Evolutionary conservation across 106 monocot genomes (phyloP), one percentile per base, ranked within the genome.

Genomic region (Allium fistulosum): DNA sequence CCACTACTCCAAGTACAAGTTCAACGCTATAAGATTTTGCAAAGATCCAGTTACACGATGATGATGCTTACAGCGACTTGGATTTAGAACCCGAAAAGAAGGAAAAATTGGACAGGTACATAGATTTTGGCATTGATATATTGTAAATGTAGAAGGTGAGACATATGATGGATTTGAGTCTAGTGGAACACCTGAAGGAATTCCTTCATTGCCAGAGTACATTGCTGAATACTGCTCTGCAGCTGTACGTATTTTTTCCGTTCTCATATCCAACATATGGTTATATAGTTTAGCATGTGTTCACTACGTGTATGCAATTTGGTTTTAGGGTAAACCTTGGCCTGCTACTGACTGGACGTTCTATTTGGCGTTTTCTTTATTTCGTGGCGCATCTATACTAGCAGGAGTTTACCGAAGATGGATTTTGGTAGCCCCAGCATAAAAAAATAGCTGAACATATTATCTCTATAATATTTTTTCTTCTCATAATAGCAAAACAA

Each of bases 391-490:
- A 57, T 87, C 93, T 53, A 99, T 99, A 52, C 76, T 72, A 79
- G 99, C 93, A 61, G 99, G 99, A 83, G 85, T 99, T 52, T 87
- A 81, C 79, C 82, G 86, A 66, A 82, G 99, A 85, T 90, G 90
- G 90, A 90, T 70, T 52, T 46, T 82, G 93, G 99, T 99, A 93
- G 65, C 26, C 28, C 45, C 27, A 57, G 37, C 2, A 37, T 5
- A 37, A 37, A 37, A 37, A 37, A 37, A 1, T 37, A 37, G 37
- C 37, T 37, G 37, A 37, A 37, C 37, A 37, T 37, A 37, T 37
- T 2, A 37, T 4, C 37, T 37, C 37, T 37, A 37, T 37, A 37
- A 37, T 5, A n/a, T 70, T 16, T 17, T 68, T 51, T 51, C 47
- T 48, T 58, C 62, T 66, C 16, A 57, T 46, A 45, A 49, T 78